Evolutionary conservation across 371 early-diverging fungal genomes (phyloP), one percentile per base, ranked within the genome.

Genomic region (Mortierella sp.): DNA sequence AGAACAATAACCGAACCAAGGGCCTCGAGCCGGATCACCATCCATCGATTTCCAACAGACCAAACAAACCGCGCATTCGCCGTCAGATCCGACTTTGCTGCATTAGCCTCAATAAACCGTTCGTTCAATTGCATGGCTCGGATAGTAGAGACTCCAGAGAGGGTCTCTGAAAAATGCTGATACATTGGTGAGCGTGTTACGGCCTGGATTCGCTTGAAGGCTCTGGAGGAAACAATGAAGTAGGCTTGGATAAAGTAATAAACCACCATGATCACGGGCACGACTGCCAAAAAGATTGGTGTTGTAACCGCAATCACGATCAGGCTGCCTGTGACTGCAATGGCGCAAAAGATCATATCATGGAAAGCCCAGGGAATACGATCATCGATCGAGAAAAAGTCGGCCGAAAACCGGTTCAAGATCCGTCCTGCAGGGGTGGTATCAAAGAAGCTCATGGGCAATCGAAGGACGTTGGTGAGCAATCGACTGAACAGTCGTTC

Each of bases 371-470:
- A 86, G 21, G 87, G 59, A 15, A 74, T 55, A 26, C 43, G 21
- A 44, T 89, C 87, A 72, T 94, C 93, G 37, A 91, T 80, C 43
- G 90, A 86, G 57, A 88, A 88, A 53, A 90, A 74, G 71, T 96
- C 95, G 2, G 89, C 88, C 0, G 92, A 92, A 70, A 96, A 95
- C 11, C 96, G 85, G 70, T 96, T 94, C 52, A 96, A 73, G 56
- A 97, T 89, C 45, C 96, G 88, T 4, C 96, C 96, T 0, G 89
- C 69, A 85, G 91, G 94, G 1, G 90, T 92, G 0, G 86, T 82
- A 61, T 92, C 93, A 67, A 92, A 94, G 70, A 90, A 93, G 3
- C 84, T 72, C 88, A 91, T 91, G 11, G 93, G 93, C 5, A 91
- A 79, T 15, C 85, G 85, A 57, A 89, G 60, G 1, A 84, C 61